Base-by-base conservation (phyloP, 805 yeast species). In the Candida schatavii region DNA sequence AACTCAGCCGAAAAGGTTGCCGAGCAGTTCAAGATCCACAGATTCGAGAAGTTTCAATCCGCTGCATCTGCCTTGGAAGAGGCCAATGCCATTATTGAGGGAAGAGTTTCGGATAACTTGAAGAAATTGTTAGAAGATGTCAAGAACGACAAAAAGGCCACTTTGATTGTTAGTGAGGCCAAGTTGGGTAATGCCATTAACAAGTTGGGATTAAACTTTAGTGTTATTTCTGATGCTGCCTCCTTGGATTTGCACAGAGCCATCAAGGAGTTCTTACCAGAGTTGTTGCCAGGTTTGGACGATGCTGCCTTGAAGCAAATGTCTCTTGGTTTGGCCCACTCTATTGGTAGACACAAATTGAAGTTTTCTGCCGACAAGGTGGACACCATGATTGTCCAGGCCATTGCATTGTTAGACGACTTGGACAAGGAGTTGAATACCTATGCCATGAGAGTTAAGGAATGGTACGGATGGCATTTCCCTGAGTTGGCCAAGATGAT, bases 381-480 rank as follows among this genome's bases (percentile, higher is more conserved):
- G 45, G 99, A 93, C 71, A 91, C 95, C 50, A 93, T 93, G 99
- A 91, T 93, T 64, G 95, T 93, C 50, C 99, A 93, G 75, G 99
- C 99, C 45, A 93, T 93, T 70, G 97, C 98, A 17, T 75, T 93
- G 52, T 78, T 93, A 60, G 99, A 93, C 59, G 97, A 93, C 61
- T 78, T 93, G 57, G 99, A 93, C 74, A 93, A 93, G 73, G 99
- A 93, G 69, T 79, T 93, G 57, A 93, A 93, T 74, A 93, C 97
- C 40, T 93, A 91, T 59, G 96, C 98, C 53, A 93, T 93, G 99
- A 83, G 99, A 75, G 81, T 91, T 72, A 93, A 91, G 74, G 99
- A 93, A 74, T 93, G 99, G 99, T 93, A 93, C 72, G 99, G 99
- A 52, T 93, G 99, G 99, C 99, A 93, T 70, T 93, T 93, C 83